phyloP scores from a whole-genome alignment of 2,329 filamentous ascomycete species.

The Ophiostoma sp. region DNA sequence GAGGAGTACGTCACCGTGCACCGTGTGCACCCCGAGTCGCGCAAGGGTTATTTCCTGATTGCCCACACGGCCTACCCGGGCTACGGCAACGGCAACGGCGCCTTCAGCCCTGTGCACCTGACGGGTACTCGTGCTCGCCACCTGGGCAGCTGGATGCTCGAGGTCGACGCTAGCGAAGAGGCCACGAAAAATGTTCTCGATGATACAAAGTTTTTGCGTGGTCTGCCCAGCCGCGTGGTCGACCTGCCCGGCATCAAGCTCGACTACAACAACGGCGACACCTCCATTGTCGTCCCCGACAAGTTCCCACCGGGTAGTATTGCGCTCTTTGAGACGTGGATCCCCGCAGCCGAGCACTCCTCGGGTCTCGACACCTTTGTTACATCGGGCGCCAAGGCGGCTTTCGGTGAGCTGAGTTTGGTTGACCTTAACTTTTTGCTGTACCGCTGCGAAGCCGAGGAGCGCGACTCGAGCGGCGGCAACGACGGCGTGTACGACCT shows the following conservation, averaged over 20 bases:
- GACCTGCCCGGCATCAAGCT: slow-evolving; percentile 73
- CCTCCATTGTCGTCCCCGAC: slow-evolving; percentile 75
- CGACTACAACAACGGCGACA: slow-evolving; percentile 70
- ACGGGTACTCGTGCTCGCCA: slow-evolving; percentile 81
- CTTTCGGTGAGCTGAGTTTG: slow-evolving; percentile 72
- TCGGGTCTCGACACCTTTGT: slow-evolving; percentile 83
- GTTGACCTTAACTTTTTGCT: slow-evolving; percentile 88
- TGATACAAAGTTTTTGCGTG: slow-evolving; percentile 72
- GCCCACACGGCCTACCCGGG: slow-evolving; percentile 95
- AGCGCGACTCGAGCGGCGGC: slow-evolving; percentile 72
- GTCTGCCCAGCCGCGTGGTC: slow-evolving; percentile 79
- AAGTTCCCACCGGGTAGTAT: slow-evolving; percentile 92
- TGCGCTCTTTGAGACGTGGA: slow-evolving; percentile 93
- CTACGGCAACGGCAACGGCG: slow-evolving; percentile 79
- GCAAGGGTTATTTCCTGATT: slow-evolving; percentile 93
- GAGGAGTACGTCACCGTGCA: slow-evolving; percentile 96
- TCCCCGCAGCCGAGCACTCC: slow-evolving; percentile 81
- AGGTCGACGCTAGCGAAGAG: slow-evolving; percentile 77
- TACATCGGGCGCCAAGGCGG: slow-evolving; percentile 74
- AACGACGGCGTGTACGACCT: slow-evolving; percentile 87
- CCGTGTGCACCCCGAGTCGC: slow-evolving; percentile 84
- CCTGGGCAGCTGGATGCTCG: slow-evolving; percentile 87
- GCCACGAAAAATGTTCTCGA: slow-evolving; percentile 62
- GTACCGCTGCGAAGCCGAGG: slow-evolving; percentile 90
- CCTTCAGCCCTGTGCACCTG: slow-evolving; percentile 76